Evolutionary conservation across 306 rosid genomes (phyloP).

Genomic region (Quercus bicolor): DNA sequence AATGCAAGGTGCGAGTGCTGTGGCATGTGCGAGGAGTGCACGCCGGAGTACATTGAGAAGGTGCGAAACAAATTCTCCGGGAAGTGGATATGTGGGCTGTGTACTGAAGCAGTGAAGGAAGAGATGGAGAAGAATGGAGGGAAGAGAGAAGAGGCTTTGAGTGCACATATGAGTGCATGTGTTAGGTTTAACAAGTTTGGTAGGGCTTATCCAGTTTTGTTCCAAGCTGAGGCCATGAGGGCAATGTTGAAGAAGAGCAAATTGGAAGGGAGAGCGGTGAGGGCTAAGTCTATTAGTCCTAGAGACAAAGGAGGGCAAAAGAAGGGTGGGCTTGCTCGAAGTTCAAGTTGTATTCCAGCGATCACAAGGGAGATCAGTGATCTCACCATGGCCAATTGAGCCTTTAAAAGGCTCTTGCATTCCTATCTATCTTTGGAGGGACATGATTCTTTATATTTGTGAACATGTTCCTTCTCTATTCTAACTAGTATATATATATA

Average conservation of each 20-base stretch:
- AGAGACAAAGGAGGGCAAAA: constrained; percentile 52
- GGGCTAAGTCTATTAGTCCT: constrained; percentile 84
- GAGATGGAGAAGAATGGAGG: constrained; percentile 83
- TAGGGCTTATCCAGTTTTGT: constrained; percentile 84
- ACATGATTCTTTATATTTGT: background rate
- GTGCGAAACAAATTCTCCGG: constrained; percentile 64
- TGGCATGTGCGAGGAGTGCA: constrained; percentile 94
- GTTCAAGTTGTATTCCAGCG: constrained; percentile 88
- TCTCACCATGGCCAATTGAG: constrained; percentile 40
- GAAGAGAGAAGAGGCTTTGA: constrained; percentile 63
- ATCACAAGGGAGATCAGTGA: constrained; percentile 64
- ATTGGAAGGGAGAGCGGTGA: constrained; percentile 42
- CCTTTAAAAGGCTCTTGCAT: background rate
- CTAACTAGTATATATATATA: background rate
- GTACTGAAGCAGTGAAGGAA: constrained; percentile 87
- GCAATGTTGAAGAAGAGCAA: constrained; percentile 80
- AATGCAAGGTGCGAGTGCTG: constrained; percentile 92
- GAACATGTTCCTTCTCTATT: background rate
- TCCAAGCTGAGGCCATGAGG: constrained; percentile 88
- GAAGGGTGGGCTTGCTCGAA: constrained; percentile 67
- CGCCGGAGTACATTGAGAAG: constrained; percentile 69
- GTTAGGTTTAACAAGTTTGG: constrained; percentile 74
- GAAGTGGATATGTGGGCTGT: constrained; percentile 80
- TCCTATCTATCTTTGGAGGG: background rate
- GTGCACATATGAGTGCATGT: constrained; percentile 74